These are phyloP conservation scores for Phialophora verrucosa DNA, from an alignment of 2,329 filamentous ascomycete species.

Conservation along the genomic window DNA sequence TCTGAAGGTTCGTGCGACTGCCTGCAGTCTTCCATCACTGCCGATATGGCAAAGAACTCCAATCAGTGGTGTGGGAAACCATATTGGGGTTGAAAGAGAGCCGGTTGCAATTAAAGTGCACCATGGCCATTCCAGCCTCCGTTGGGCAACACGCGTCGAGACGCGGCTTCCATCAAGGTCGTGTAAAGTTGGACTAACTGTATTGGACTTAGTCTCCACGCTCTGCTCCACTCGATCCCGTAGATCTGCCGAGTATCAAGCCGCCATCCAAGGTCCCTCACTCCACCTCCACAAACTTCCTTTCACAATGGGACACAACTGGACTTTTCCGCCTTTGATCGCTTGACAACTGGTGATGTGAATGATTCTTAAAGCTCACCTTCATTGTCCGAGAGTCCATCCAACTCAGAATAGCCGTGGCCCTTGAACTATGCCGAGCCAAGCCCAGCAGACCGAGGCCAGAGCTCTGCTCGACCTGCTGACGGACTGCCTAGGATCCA, in stretches of 20 bases:
- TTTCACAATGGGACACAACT: background rate
- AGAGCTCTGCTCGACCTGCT: slow-evolving; percentile 68
- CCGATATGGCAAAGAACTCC: background rate
- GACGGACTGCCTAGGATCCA: slow-evolving; percentile 65
- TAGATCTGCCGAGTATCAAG: background rate
- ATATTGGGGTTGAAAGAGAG: background rate
- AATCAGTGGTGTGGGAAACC: background rate
- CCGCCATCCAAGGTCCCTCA: background rate
- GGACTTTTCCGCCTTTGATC: background rate
- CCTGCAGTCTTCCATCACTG: slow-evolving; percentile 28
- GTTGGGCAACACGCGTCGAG: slow-evolving; percentile 10
- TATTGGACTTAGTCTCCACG: background rate
- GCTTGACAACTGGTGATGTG: background rate
- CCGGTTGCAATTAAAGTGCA: background rate
- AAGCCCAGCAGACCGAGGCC: slow-evolving; percentile 73
- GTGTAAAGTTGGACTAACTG: background rate
- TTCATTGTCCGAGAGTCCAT: background rate
- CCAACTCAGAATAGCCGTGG: background rate
- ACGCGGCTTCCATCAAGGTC: slow-evolving; percentile 7
- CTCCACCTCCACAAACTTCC: background rate
- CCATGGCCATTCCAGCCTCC: background rate
- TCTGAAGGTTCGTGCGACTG: slow-evolving; percentile 17
- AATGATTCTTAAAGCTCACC: background rate
- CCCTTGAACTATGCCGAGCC: slow-evolving; percentile 19
- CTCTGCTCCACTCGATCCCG: background rate